A percentile compares a stretch with the other conserved stretches of the same genome.
phyloP scores from a whole-genome alignment of 1,284 basidiomycete species.

The Stereum hirsutum region DNA sequence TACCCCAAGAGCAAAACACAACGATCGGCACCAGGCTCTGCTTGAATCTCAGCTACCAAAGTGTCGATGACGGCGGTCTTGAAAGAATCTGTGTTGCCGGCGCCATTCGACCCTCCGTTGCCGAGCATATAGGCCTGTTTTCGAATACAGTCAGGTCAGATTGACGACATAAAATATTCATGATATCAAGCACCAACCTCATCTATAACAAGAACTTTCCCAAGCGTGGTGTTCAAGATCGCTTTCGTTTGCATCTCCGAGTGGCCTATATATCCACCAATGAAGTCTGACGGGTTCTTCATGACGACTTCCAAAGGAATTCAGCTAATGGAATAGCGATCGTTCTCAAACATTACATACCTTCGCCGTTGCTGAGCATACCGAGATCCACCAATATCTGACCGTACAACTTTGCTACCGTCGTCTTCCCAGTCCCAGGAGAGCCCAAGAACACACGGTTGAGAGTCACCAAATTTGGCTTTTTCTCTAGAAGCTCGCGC shows the following conservation, averaged over 20 bases:
- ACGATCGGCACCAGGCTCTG: slow-evolving; percentile 54
- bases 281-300: slow-evolving; percentile 59
- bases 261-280: slow-evolving; percentile 42
- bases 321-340: not conserved
- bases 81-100: slow-evolving; percentile 31
- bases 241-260: slow-evolving; percentile 57
- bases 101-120: slow-evolving; percentile 29
- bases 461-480: slow-evolving; percentile 42
- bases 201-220: slow-evolving; percentile 61
- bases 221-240: slow-evolving; percentile 43
- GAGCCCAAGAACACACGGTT: slow-evolving; percentile 56
- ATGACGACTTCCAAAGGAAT: slow-evolving; percentile 35
- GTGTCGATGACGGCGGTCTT: slow-evolving; percentile 65
- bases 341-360: slow-evolving; percentile 22
- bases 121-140: slow-evolving; percentile 57
- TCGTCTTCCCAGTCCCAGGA: slow-evolving; percentile 62
- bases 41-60: slow-evolving; percentile 63
- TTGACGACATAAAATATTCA: not conserved
- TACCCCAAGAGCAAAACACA: slow-evolving; percentile 60
- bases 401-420: slow-evolving; percentile 57
- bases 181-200: slow-evolving; percentile 31
- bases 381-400: slow-evolving; percentile 49
- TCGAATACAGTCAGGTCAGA: not conserved
- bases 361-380: slow-evolving; percentile 57
- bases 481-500: slow-evolving; percentile 45